phyloP scores from a whole-genome alignment of 1,284 basidiomycete species.

The Pulchroboletus neoregius region DNA sequence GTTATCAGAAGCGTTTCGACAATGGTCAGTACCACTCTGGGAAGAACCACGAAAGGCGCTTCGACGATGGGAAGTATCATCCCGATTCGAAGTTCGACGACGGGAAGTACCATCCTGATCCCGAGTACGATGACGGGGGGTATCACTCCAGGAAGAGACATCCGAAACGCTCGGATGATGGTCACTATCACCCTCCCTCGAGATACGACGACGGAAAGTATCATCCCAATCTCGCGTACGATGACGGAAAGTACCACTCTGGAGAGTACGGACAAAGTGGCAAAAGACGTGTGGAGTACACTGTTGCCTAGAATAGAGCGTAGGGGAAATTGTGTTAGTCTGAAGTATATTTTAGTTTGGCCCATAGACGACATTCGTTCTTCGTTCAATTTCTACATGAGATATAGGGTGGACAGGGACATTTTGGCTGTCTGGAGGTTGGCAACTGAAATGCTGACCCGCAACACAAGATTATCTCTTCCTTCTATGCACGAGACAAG shows the following conservation, averaged over 20 bases:
- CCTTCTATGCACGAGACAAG: no score
- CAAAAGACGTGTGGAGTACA: conserved; percentile 1
- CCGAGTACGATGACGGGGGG: conserved; percentile 12
- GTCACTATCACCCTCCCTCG: no score
- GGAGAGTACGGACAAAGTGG: not conserved
- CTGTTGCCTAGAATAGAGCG: not conserved
- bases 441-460: no score
- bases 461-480: no score
- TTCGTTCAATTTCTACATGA: no score
- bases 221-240: not conserved
- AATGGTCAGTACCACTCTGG: conserved; percentile 5
- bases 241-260: conserved; percentile 13
- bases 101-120: conserved; percentile 10
- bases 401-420: no score
- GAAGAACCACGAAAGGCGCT: not conserved
- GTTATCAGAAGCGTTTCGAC: conserved; percentile 1
- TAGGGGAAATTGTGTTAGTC: not conserved
- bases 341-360: conserved; percentile 7
- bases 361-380: conserved; percentile 13
- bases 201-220: conserved; percentile 15
- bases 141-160: conserved; percentile 4
- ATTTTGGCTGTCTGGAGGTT: no score
- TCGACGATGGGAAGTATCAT: conserved; percentile 10
- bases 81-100: conserved; percentile 6
- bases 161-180: not conserved